A percentile compares a stretch with the other conserved stretches of the same genome.
These are phyloP conservation scores for Vicia sativa DNA, from an alignment of 306 rosid genomes.

Conservation along the genomic window DNA sequence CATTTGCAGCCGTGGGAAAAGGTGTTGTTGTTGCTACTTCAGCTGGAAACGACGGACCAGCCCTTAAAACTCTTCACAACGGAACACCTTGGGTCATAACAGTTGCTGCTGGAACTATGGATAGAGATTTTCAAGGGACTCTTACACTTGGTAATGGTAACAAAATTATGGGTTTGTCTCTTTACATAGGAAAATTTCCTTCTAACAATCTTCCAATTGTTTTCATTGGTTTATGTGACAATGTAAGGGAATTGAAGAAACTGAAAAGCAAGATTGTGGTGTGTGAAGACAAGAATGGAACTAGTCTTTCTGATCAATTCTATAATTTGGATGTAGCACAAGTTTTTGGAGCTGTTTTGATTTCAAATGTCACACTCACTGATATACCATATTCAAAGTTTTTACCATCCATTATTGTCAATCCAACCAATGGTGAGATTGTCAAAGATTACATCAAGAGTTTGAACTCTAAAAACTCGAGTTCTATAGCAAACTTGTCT, in stretches of 20 bases:
- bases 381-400: too few species aligned
- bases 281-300: slow-evolving; percentile 48
- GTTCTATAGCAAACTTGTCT: slow-evolving; percentile 49
- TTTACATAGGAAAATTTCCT: slow-evolving; percentile 42
- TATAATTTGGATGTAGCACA: slow-evolving; percentile 1
- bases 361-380: too few species aligned
- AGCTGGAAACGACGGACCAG: slow-evolving; percentile 68
- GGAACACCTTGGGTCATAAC: slow-evolving; percentile 85
- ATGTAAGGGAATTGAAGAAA: slow-evolving; percentile 26
- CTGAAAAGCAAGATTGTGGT: slow-evolving; percentile 56
- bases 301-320: slow-evolving; percentile 26
- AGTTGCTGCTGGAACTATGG: slow-evolving; percentile 66
- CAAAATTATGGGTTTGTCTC: slow-evolving; percentile 47
- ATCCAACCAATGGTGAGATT: slow-evolving; percentile 47
- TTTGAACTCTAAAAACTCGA: neutral
- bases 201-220: slow-evolving; percentile 42
- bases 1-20: slow-evolving; percentile 65
- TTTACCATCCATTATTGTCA: slow-evolving; percentile 31
- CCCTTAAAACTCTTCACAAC: slow-evolving; percentile 49
- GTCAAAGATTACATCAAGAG: slow-evolving; percentile 51
- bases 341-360: slow-evolving; percentile 39
- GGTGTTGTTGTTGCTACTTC: slow-evolving; percentile 70
- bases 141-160: slow-evolving; percentile 52
- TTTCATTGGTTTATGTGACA: slow-evolving; percentile 51
- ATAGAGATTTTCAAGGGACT: slow-evolving; percentile 56